A percentile compares a stretch with the other conserved stretches of the same genome.
Conservation (phyloP, 768 basidiomycete genomes). For the Tubosaeta sp. region DNA sequence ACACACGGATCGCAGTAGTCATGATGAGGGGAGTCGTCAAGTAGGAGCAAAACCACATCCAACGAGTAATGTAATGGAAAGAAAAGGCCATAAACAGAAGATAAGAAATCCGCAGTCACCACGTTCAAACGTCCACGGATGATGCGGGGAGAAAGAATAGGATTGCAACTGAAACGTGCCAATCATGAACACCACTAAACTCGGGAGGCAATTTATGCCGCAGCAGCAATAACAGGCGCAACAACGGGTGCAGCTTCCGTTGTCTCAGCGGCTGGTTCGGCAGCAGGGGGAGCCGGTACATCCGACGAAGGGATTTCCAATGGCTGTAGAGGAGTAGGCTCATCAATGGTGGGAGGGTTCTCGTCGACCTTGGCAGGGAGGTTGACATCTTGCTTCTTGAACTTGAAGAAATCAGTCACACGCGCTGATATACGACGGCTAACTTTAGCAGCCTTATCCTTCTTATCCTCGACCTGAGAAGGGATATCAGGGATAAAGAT, state of each 20-base stretch:
- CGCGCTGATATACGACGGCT: constrained; percentile 81
- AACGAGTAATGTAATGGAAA: constrained; percentile 43
- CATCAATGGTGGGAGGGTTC: constrained; percentile 84
- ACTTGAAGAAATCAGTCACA: constrained; percentile 79
- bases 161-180: constrained; percentile 39
- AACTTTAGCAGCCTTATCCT: constrained; percentile 60
- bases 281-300: constrained; percentile 31
- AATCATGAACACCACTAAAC: constrained; percentile 34
- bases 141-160: constrained; percentile 30
- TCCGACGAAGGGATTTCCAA: constrained; percentile 73
- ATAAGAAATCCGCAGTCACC: constrained; percentile 35
- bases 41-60: constrained; percentile 58
- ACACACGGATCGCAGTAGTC: constrained; percentile 60
- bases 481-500: background rate
- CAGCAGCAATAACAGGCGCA: constrained; percentile 68
- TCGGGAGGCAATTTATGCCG: constrained; percentile 53
- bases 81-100: constrained; percentile 31
- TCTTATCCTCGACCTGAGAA: constrained; percentile 42
- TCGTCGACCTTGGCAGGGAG: constrained; percentile 82
- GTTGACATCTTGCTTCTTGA: constrained; percentile 58
- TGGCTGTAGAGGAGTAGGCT: constrained; percentile 77
- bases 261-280: constrained; percentile 35
- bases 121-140: constrained; percentile 33
- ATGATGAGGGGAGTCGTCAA: constrained; percentile 57
- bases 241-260: constrained; percentile 42